A percentile compares a stretch with the other conserved stretches of the same genome.
Conservation (phyloP, 306 rosid genomes). For the Astragalus membranaceus region DNA sequence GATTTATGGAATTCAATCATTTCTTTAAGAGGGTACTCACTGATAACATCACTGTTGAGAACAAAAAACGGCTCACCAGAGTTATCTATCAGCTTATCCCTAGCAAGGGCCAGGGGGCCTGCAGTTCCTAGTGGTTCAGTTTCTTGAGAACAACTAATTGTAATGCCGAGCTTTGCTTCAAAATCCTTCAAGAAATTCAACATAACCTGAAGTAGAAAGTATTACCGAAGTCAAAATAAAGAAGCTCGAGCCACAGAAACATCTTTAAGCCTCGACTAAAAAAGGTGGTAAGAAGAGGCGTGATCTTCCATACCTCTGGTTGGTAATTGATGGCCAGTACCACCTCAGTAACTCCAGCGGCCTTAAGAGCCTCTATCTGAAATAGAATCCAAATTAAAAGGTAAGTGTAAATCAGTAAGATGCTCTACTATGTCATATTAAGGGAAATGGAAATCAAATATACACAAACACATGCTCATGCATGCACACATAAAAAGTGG, state of each 20-base stretch:
- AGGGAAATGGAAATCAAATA: not conserved
- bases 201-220: constrained; percentile 65
- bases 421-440: not conserved
- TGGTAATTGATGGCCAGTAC: constrained; percentile 98
- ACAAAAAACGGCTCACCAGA: constrained; percentile 95
- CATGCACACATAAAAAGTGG: not conserved
- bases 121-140: constrained; percentile 99
- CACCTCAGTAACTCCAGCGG: constrained; percentile 88
- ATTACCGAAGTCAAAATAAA: constrained; percentile 3
- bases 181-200: constrained; percentile 90
- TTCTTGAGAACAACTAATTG: constrained; percentile 98
- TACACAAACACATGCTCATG: not conserved
- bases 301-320: constrained; percentile 67
- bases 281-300: not conserved
- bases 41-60: constrained; percentile 97
- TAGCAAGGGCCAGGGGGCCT: constrained; percentile 98
- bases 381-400: constrained; percentile 19
- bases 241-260: constrained; percentile 9
- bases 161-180: constrained; percentile 83
- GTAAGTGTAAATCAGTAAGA: constrained; percentile 1
- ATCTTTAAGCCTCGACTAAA: constrained; percentile 16
- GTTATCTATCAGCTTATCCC: constrained; percentile 79
- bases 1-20: constrained; percentile 85
- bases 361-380: constrained; percentile 98
- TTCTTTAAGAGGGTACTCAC: constrained; percentile 86